Conservation (phyloP, 139 green algal genomes). For the Coelastrella sp. region DNA sequence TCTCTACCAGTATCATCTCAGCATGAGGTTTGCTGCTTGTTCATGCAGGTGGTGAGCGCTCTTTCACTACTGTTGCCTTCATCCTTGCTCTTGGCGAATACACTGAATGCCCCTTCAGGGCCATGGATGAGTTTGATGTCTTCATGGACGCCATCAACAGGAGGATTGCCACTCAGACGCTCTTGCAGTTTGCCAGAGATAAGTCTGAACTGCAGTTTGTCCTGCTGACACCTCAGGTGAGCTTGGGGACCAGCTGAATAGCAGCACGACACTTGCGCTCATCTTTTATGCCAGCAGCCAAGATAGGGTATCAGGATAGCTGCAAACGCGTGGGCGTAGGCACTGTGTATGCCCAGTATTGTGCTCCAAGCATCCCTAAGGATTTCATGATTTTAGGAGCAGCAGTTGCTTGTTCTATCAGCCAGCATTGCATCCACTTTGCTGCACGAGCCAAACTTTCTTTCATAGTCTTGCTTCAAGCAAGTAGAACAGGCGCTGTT, state of each 20-base stretch:
- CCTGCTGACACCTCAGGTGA: conserved; percentile 84
- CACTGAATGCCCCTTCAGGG: conserved; percentile 82
- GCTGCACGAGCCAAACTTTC: no score
- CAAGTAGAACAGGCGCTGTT: no score
- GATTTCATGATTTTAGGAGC: no score
- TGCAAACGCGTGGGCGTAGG: no score
- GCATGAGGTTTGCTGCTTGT: background rate
- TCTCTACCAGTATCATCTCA: no score
- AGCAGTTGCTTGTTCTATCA: no score
- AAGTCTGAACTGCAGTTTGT: conserved; percentile 78
- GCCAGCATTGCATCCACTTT: no score
- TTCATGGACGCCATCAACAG: conserved; percentile 87
- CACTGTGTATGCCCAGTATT: no score
- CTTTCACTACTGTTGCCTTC: conserved; percentile 91
- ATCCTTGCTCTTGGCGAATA: conserved; percentile 85
- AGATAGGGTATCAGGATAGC: background rate
- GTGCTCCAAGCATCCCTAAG: no score
- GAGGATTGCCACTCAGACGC: conserved; percentile 67
- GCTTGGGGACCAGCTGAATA: background rate
- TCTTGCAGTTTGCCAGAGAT: conserved; percentile 81
- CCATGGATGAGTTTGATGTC: conserved; percentile 50
- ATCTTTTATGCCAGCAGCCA: background rate
- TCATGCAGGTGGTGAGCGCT: conserved; percentile 88
- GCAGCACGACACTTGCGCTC: background rate
- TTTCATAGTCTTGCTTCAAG: no score